These are phyloP conservation scores for Aegilops longissima DNA, from an alignment of 176 grass and related monocot species.

Conservation along the genomic window DNA sequence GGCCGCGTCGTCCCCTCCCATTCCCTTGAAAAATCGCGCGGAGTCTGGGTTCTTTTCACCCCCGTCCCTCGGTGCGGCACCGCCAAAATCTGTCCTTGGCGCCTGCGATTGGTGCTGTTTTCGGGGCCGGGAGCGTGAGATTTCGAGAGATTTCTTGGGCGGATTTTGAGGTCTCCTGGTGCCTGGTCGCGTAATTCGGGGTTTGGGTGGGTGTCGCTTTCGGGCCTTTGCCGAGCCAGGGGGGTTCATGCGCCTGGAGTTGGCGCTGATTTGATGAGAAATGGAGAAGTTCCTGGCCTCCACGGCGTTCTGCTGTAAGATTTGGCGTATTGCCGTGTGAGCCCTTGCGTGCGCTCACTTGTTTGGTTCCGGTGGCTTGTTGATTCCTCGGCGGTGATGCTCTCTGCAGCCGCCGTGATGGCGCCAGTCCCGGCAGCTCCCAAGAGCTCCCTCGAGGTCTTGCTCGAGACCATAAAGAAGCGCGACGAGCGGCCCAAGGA, in stretches of 20 bases:
- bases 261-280: slow-evolving; percentile 25
- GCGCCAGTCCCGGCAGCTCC: slow-evolving; percentile 27
- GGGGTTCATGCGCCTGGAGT: slow-evolving; percentile 1
- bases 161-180: slow-evolving; percentile 30
- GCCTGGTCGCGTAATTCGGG: slow-evolving; percentile 31
- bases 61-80: background rate
- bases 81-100: slow-evolving; percentile 24
- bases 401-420: slow-evolving; percentile 43
- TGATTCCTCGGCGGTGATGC: slow-evolving; percentile 41
- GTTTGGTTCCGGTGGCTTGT: slow-evolving; percentile 35
- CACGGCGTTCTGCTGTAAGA: slow-evolving; percentile 17
- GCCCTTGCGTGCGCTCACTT: slow-evolving; percentile 19
- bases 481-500: slow-evolving; percentile 79
- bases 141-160: slow-evolving; percentile 26
- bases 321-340: slow-evolving; percentile 43
- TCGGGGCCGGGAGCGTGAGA: slow-evolving; percentile 5
- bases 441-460: slow-evolving; percentile 92
- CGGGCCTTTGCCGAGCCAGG: slow-evolving; percentile 24
- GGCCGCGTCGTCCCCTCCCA: background rate
- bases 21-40: slow-evolving; percentile 40
- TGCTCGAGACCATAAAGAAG: slow-evolving; percentile 79
- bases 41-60: slow-evolving; percentile 22
- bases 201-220: slow-evolving; percentile 35
- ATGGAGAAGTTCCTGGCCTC: slow-evolving; percentile 32
- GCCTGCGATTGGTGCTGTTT: slow-evolving; percentile 31